Evolutionary conservation across 306 rosid genomes (phyloP), one percentile per base, ranked within the genome.

Genomic region (Glycine soja): DNA sequence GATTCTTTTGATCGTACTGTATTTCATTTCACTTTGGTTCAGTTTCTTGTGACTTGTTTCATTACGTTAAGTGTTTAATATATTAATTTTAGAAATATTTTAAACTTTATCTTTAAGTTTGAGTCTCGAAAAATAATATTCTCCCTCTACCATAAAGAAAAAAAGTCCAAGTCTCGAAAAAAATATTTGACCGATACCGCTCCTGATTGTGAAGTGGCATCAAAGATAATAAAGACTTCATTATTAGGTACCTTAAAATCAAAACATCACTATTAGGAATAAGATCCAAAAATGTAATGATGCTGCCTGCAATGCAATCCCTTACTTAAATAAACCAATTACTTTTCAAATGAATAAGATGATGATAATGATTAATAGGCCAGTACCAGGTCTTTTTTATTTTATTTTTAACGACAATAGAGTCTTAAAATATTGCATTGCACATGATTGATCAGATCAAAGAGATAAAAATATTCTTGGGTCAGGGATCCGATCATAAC

Each of bases 231-330:
- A n/a, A 65, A 64, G 6, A 7, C 7, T 14, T 38, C 10, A 52
- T 72, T 8, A 72, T 72, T 52, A 34, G 14, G 7, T 16, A 67
- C 72, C 52, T 42, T 67, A 67, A 24, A 67, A 67, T 61, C 24
- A 67, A n/a, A 40, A 67, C 32, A 8, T 7, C 66, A 61, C 40
- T 42, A 66, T 66, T 18, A 12, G 0, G 6, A 70, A 13, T 3
- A 19, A 56, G 50, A 70, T 58, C 62, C 61, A 42, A 57, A 46
- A 43, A 15, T 5, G 19, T n/a, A 69, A 69, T 56, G 36, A 42
- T 77, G 45, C 1, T 77, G 30, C 32, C 46, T 67, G 32, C 8
- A 24, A 24, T 24, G 30, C 30, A 6, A 52, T 52, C 18, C 14
- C 45, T 65, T 51, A 4, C 38, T 6, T 15, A 50, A 51, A 18